Conservation (phyloP, 192 early-diverging fungal species). For the Cetraspora pellucida region DNA sequence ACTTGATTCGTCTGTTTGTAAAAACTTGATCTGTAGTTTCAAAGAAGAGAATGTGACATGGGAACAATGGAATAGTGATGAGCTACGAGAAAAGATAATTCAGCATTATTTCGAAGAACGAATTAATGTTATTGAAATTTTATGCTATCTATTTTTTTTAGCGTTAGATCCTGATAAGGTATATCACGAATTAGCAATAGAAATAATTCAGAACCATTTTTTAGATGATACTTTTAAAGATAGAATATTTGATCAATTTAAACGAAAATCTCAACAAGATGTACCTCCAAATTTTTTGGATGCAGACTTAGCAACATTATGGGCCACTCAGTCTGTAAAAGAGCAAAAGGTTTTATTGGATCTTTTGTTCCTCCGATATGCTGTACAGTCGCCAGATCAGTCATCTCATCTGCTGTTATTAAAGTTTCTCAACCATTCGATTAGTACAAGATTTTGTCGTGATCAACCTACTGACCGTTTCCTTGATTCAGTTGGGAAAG, state of each 20-base stretch:
- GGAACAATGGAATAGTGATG: not conserved
- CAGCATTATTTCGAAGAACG: conserved; percentile 19
- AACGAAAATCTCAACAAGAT: conserved; percentile 1
- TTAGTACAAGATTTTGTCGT: conserved; percentile 13
- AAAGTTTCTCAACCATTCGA: not conserved
- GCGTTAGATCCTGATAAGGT: not conserved
- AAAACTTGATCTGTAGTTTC: conserved; percentile 3
- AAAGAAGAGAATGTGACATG: conserved; percentile 16
- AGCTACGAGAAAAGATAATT: not conserved
- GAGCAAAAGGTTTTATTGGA: conserved; percentile 24
- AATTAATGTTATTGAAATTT: conserved; percentile 13
- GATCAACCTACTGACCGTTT: not conserved
- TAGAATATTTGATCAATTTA: conserved; percentile 14
- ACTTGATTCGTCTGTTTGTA: not conserved
- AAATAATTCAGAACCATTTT: not conserved
- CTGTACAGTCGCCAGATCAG: not conserved
- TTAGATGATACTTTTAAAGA: not conserved
- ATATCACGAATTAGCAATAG: conserved; percentile 9
- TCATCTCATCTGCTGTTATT: not conserved
- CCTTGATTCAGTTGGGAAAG: not conserved
- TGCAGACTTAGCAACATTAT: not conserved
- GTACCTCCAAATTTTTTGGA: not conserved
- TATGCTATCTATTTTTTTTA: conserved; percentile 1
- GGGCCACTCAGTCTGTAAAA: conserved; percentile 11
- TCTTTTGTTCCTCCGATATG: conserved; percentile 10